Conservation (phyloP, 139 green algal species). For the Chlamydomonas incerta region DNA sequence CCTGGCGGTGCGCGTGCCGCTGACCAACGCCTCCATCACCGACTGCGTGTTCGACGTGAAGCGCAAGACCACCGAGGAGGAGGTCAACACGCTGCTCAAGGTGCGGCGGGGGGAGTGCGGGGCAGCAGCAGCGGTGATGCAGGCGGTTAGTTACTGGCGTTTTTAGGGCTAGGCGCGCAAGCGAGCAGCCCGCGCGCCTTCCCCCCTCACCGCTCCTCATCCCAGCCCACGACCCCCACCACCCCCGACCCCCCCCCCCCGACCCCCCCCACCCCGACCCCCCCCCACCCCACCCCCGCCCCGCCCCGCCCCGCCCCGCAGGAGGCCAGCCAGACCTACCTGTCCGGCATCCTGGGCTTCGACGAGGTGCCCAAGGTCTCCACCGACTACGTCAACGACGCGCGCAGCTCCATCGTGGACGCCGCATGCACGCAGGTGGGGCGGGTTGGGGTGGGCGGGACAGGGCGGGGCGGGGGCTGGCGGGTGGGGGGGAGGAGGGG, state of each 20-base stretch:
- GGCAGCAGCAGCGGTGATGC: too few relatives aligned
- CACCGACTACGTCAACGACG: constrained; percentile 89
- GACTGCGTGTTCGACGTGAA: constrained; percentile 72
- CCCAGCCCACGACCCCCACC: too few relatives aligned
- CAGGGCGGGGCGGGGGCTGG: too few relatives aligned
- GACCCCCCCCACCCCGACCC: too few relatives aligned
- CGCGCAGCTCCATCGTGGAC: constrained; percentile 83
- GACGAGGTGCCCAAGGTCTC: constrained; percentile 67
- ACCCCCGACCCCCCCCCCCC: too few relatives aligned
- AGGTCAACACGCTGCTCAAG: constrained; percentile 88
- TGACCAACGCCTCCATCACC: constrained; percentile 89
- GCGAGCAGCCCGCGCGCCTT: too few relatives aligned
- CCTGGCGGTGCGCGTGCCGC: constrained; percentile 86
- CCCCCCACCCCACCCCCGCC: too few relatives aligned
- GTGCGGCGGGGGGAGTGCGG: constrained; percentile 25
- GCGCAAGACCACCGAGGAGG: constrained; percentile 70
- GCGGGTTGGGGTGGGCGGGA: background rate
- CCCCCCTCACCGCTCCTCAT: too few relatives aligned
- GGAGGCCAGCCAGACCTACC: constrained; percentile 74
- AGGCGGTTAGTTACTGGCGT: too few relatives aligned
- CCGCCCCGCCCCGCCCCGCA: too few relatives aligned
- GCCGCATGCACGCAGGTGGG: constrained; percentile 76
- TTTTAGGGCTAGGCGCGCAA: too few relatives aligned
- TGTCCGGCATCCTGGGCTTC: constrained; percentile 83
- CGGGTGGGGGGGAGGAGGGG: too few relatives aligned